Evolutionary conservation across 208 protist genomes (phyloP).

Genomic region (Phytomonas sp.): DNA sequence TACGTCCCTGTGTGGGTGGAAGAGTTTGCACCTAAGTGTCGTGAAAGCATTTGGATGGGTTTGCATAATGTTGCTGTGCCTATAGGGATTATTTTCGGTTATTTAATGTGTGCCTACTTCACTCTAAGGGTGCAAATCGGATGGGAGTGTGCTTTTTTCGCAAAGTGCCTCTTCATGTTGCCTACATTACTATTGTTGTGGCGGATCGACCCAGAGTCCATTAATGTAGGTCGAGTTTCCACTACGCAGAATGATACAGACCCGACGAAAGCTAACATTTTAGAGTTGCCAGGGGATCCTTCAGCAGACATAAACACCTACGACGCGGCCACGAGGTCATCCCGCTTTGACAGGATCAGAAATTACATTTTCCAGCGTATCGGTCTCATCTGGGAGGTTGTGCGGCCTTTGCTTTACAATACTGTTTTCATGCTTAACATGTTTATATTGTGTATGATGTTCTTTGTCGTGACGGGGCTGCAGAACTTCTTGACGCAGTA

Average conservation of each 20-base stretch:
- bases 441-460: constrained; percentile 79
- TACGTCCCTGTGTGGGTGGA: constrained; percentile 92
- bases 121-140: constrained; percentile 33
- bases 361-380: background rate
- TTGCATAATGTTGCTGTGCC: constrained; percentile 87
- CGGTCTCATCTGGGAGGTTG: background rate
- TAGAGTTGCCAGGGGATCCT: background rate
- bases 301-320: background rate
- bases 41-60: constrained; percentile 86
- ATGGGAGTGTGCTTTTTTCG: constrained; percentile 80
- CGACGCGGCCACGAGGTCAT: background rate
- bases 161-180: constrained; percentile 72
- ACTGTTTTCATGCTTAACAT: constrained; percentile 67
- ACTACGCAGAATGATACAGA: background rate
- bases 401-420: constrained; percentile 23
- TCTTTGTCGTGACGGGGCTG: constrained; percentile 88
- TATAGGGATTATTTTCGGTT: constrained; percentile 88
- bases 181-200: constrained; percentile 52
- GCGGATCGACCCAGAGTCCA: constrained; percentile 35
- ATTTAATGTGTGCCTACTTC: constrained; percentile 68
- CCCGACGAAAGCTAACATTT: background rate
- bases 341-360: background rate
- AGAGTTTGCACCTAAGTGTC: constrained; percentile 77
- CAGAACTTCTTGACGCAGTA: constrained; percentile 91
- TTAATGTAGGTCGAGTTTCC: constrained; percentile 30